Percentiles rank a stretch among this genome's conserved stretches.
These are phyloP conservation scores for Fusarium udum DNA, from an alignment of 2,329 filamentous ascomycete species.

Conservation along the genomic window DNA sequence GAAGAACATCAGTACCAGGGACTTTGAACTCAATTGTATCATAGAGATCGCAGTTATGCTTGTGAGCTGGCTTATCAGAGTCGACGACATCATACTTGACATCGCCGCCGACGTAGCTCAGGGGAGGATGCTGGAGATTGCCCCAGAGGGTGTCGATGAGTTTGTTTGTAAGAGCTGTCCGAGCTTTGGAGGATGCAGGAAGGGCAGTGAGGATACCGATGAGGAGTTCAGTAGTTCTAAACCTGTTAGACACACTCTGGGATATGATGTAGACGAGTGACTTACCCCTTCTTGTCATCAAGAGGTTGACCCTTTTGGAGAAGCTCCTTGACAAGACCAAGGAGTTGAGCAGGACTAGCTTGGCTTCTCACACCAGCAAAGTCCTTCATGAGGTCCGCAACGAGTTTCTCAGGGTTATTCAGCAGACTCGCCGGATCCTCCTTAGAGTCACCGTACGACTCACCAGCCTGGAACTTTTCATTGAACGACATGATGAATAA, in stretches of 20 bases:
- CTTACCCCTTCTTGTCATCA: conserved; percentile 65
- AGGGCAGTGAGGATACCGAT: conserved; percentile 53
- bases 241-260: conserved; percentile 16
- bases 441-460: conserved; percentile 46
- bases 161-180: conserved; percentile 56
- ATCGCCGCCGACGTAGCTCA: conserved; percentile 54
- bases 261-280: too few relatives aligned
- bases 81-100: conserved; percentile 51
- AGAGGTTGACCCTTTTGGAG: conserved; percentile 58
- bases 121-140: conserved; percentile 63
- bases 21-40: conserved; percentile 53
- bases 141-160: conserved; percentile 64
- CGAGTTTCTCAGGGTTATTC: conserved; percentile 48
- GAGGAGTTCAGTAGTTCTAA: conserved; percentile 52
- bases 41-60: conserved; percentile 44
- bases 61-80: conserved; percentile 45
- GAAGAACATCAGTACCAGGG: conserved; percentile 49
- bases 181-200: conserved; percentile 46
- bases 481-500: conserved; percentile 44
- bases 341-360: conserved; percentile 43
- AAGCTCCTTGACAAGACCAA: conserved; percentile 46
- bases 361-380: conserved; percentile 42
- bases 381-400: conserved; percentile 47
- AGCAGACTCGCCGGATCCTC: conserved; percentile 43
- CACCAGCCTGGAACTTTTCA: conserved; percentile 52